phyloP scores from a whole-genome alignment of 192 early-diverging fungal species.

The Powellomyces hirtus region DNA sequence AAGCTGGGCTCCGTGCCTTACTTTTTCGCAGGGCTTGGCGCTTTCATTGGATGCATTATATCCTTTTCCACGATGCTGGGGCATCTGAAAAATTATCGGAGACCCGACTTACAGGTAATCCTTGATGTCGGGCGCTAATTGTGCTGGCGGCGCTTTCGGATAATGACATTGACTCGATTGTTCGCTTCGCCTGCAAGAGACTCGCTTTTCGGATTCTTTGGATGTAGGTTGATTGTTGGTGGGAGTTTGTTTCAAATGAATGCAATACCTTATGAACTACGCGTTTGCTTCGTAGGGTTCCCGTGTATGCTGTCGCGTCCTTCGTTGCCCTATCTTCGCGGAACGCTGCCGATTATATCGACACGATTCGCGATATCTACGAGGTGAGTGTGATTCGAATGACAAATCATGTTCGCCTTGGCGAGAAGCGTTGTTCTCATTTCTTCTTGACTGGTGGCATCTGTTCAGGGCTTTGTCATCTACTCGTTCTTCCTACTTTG shows the following conservation, averaged over 20 bases:
- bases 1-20: slow-evolving; percentile 5
- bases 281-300: too few species aligned
- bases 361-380: slow-evolving; percentile 89
- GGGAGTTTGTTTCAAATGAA: too few species aligned
- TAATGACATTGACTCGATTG: too few species aligned
- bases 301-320: slow-evolving; percentile 84
- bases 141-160: too few species aligned
- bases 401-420: too few species aligned
- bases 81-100: slow-evolving; percentile 50
- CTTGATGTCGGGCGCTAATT: too few species aligned
- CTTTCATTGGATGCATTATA: slow-evolving; percentile 9
- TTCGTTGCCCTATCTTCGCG: slow-evolving; percentile 73
- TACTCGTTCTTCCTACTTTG: slow-evolving; percentile 91
- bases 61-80: slow-evolving; percentile 36
- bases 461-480: slow-evolving; percentile 76
- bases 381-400: slow-evolving; percentile 63
- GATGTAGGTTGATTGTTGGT: slow-evolving; percentile 27
- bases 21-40: slow-evolving; percentile 21
- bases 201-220: slow-evolving; percentile 58
- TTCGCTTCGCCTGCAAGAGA: too few species aligned
- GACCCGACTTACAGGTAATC: slow-evolving; percentile 57
- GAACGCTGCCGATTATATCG: slow-evolving; percentile 76
- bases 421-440: not conserved
- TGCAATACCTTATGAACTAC: too few species aligned
- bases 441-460: not conserved